A percentile compares a stretch with the other conserved stretches of the same genome.
Evolutionary conservation across 495 filamentous ascomycete species (phyloP).

Genomic region (Geoglossum glabrum): DNA sequence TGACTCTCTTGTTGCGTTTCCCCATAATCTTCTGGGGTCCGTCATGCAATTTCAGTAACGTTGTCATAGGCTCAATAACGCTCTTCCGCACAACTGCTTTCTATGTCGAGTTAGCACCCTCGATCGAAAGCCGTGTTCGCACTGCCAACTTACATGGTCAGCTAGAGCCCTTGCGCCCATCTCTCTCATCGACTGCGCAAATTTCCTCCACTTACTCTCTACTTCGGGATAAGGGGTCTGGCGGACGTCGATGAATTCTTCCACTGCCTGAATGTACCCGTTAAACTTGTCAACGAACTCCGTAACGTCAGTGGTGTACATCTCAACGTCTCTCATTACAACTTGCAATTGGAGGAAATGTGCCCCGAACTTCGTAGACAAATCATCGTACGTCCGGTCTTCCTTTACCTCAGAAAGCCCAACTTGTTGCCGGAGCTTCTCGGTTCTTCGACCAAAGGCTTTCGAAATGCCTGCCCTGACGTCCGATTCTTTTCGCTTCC

Average conservation of each 20-base stretch:
- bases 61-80: constrained; percentile 73
- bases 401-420: constrained; percentile 46
- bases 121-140: not conserved
- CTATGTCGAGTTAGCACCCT: constrained; percentile 1
- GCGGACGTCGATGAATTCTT: constrained; percentile 36
- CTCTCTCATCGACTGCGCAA: constrained; percentile 62
- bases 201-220: constrained; percentile 78
- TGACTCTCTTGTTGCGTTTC: constrained; percentile 73
- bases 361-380: constrained; percentile 63
- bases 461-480: constrained; percentile 65
- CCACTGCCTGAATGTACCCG: constrained; percentile 47
- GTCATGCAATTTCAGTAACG: constrained; percentile 57
- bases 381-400: constrained; percentile 54
- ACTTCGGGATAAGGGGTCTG: constrained; percentile 53
- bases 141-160: constrained; percentile 52
- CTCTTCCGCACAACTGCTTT: constrained; percentile 39
- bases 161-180: constrained; percentile 57
- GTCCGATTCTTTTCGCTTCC: constrained; percentile 81
- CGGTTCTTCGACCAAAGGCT: constrained; percentile 67
- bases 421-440: constrained; percentile 52
- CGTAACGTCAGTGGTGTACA: constrained; percentile 53
- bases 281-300: constrained; percentile 53
- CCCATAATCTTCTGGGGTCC: constrained; percentile 71
- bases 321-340: constrained; percentile 73
- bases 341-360: constrained; percentile 80